Base-by-base conservation (phyloP, 2,329 filamentous ascomycete species). In the Nemania sp. region DNA sequence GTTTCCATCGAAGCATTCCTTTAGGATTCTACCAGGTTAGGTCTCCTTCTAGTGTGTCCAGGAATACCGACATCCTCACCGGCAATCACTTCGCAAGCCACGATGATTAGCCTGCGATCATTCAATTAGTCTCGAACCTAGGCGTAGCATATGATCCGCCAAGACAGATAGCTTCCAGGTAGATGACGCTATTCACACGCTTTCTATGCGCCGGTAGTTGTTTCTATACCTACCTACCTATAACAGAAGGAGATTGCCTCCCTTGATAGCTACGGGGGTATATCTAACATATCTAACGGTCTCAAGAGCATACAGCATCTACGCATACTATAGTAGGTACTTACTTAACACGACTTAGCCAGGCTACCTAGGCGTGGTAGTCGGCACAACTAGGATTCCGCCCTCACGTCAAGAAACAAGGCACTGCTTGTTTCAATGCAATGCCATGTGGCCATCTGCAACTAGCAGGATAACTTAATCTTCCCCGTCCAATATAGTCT, bases 11-110 rank as follows among this genome's bases (percentile, higher is more conserved):
- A 56, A 55, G 65, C 29, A 64, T 68, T 61, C 56, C 27, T 52
- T 18, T 47, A 45, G 45, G 52, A 57, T 68, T 47, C 49, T 29
- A 18, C 26, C 15, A 41, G 38, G 38, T 41, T 41, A 41, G 15
- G 11, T 22, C 5, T 54, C 27, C 32, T 56, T 63, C 45, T 22
- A 49, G 26, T 35, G 45, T 53, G 8, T 2, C 64, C 43, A 41
- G 11, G 2, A 41, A 5, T 41, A 15, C 38, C 38, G 29, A 20
- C 11, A 62, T 55, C 38, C 18, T 55, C 41, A n/a, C 61, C 55
- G 51, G 60, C 65, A 64, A 35, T 64, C 61, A n/a, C 27, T 56
- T 45, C n/a, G 47, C 51, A 56, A 53, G 51, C n/a, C 38, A 58
- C 49, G 20, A 60, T 52, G n/a, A n/a, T 27, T 35, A 38, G 27